Conservation (phyloP, 2,329 filamentous ascomycete species). For the Monosporascus sp. region DNA sequence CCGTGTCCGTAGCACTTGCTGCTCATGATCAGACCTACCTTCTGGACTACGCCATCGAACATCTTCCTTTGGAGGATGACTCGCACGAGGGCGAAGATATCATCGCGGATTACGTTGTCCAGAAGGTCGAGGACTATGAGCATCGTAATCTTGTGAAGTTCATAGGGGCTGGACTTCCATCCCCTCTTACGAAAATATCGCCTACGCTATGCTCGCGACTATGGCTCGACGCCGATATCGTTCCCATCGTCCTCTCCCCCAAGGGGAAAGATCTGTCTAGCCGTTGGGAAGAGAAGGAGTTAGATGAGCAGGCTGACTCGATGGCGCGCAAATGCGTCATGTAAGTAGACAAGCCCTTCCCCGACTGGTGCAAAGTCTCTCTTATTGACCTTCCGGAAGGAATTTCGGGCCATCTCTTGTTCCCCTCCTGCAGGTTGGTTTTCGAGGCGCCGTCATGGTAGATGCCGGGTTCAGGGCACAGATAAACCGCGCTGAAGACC, state of each 20-base stretch:
- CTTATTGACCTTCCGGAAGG: conserved; percentile 31
- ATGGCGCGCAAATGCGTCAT: conserved; percentile 75
- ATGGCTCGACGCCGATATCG: conserved; percentile 72
- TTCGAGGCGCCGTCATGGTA: conserved; percentile 64
- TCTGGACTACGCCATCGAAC: conserved; percentile 64
- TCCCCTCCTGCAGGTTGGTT: conserved; percentile 64
- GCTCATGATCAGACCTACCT: conserved; percentile 72
- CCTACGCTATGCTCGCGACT: conserved; percentile 64
- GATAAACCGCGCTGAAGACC: conserved; percentile 51
- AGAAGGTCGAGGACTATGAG: conserved; percentile 54
- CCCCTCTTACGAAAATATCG: conserved; percentile 53
- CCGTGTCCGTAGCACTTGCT: conserved; percentile 59
- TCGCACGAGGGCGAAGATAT: conserved; percentile 35
- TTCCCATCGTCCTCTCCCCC: conserved; percentile 61
- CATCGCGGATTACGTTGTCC: conserved; percentile 57
- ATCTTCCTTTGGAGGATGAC: conserved; percentile 42
- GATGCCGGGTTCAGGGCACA: conserved; percentile 62
- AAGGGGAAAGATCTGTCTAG: conserved; percentile 33
- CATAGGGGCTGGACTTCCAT: conserved; percentile 66
- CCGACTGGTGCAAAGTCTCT: neutral
- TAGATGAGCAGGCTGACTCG: conserved; percentile 78
- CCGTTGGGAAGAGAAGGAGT: conserved; percentile 48
- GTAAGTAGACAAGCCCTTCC: conserved; percentile 36
- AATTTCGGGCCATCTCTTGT: conserved; percentile 68
- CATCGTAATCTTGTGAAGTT: conserved; percentile 67